Percentiles rank a stretch among this genome's conserved stretches.
Conservation (phyloP, 495 filamentous ascomycete genomes). For the Trichoderma parareesei region DNA sequence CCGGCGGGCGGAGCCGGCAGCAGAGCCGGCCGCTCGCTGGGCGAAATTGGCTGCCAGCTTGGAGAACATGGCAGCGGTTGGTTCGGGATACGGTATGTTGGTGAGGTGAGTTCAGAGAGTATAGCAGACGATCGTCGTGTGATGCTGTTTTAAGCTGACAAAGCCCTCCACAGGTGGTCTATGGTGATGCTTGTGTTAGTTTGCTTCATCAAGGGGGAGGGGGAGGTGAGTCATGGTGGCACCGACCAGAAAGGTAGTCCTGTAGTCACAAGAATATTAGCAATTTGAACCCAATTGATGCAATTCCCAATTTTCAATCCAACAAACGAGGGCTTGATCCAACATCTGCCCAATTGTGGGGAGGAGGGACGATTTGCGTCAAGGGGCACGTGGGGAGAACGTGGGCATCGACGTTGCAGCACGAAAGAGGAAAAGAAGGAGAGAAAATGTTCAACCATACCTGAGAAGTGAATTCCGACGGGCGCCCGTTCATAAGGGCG, state of each 20-base stretch:
- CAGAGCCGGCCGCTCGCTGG: slow-evolving; percentile 34
- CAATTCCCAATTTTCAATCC: neutral
- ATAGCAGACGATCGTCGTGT: neutral
- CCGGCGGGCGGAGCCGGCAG: slow-evolving; percentile 24
- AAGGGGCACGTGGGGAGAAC: slow-evolving; percentile 5
- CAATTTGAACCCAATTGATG: slow-evolving; percentile 13
- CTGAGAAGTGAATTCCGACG: slow-evolving; percentile 94
- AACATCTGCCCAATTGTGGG: neutral
- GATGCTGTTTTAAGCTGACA: slow-evolving; percentile 32
- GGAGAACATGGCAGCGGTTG: slow-evolving; percentile 54
- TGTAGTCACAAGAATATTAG: slow-evolving; percentile 35
- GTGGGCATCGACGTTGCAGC: slow-evolving; percentile 11
- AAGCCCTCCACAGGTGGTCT: slow-evolving; percentile 98
- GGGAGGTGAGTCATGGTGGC: slow-evolving; percentile 32
- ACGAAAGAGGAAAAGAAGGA: neutral
- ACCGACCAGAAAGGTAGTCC: slow-evolving; percentile 92
- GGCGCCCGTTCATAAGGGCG: slow-evolving; percentile 91
- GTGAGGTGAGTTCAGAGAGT: slow-evolving; percentile 14
- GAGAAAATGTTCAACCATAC: slow-evolving; percentile 36
- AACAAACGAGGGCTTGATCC: neutral
- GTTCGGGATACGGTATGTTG: slow-evolving; percentile 15
- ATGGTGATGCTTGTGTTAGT: slow-evolving; percentile 27
- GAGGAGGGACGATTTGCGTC: neutral
- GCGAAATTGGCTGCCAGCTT: slow-evolving; percentile 51
- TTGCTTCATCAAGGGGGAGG: neutral